Evolutionary conservation across 164 flowering plant genomes (phyloP).

Genomic region (Platanus orientalis): DNA sequence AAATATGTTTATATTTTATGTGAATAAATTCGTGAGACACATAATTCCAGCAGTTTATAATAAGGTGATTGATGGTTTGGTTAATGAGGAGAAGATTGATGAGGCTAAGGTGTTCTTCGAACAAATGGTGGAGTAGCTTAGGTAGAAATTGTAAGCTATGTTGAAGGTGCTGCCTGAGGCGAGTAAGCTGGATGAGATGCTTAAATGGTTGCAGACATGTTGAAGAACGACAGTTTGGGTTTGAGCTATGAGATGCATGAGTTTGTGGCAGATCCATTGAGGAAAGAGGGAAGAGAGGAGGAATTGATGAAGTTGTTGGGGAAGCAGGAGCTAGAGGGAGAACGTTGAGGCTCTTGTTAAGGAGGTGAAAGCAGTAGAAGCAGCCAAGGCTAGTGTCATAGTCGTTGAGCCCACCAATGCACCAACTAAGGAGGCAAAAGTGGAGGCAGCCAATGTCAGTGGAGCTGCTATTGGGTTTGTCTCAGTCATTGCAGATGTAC

Average conservation of each 20-base stretch:
- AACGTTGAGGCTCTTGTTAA: conserved; percentile 47
- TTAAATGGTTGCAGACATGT: conserved; percentile 49
- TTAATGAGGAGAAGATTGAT: conserved; percentile 60
- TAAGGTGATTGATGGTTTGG: conserved; percentile 57
- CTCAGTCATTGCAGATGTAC: too few relatives aligned
- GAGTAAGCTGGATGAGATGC: conserved; percentile 64
- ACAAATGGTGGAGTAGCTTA: conserved; percentile 76
- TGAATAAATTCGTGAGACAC: too few relatives aligned
- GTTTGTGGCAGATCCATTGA: conserved; percentile 55
- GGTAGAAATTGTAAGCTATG: conserved; percentile 58
- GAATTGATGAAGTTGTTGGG: conserved; percentile 67
- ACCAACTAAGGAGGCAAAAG: too few relatives aligned
- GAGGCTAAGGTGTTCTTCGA: conserved; percentile 77
- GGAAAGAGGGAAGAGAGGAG: conserved; percentile 72
- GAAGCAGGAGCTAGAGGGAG: conserved; percentile 62
- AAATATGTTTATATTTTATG: too few relatives aligned
- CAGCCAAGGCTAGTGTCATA: too few relatives aligned
- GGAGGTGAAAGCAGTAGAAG: too few relatives aligned
- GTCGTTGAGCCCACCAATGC: too few relatives aligned
- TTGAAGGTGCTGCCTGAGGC: conserved; percentile 55
- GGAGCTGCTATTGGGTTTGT: too few relatives aligned
- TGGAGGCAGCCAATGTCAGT: too few relatives aligned
- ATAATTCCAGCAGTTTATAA: conserved; percentile 77
- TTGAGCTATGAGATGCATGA: conserved; percentile 60
- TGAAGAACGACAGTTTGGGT: conserved; percentile 51